A percentile compares a stretch with the other conserved stretches of the same genome.
Conservation (phyloP, 768 basidiomycete genomes). For the Suillus sp. region DNA sequence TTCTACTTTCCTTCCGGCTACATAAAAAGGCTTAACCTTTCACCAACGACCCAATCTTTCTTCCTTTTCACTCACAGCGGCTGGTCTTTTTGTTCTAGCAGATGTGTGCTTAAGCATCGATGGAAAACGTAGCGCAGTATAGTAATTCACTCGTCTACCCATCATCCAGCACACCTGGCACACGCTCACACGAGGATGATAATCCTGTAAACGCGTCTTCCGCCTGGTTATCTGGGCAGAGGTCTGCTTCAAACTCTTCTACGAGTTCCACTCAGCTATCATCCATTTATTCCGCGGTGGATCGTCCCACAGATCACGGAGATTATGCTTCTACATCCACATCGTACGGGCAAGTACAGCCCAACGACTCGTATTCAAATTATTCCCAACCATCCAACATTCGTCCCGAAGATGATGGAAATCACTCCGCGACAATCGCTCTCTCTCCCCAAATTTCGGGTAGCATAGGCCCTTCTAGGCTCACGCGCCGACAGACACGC, state of each 20-base stretch:
- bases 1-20: conserved; percentile 12
- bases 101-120: conserved; percentile 37
- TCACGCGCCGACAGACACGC: conserved; percentile 48
- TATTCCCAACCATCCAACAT: conserved; percentile 33
- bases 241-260: conserved; percentile 19
- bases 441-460: conserved; percentile 47
- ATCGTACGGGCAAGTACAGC: conserved; percentile 24
- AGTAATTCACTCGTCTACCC: conserved; percentile 35
- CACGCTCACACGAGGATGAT: conserved; percentile 25
- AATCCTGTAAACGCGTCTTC: conserved; percentile 30
- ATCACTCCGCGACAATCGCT: conserved; percentile 24
- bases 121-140: conserved; percentile 40
- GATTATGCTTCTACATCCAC: conserved; percentile 31
- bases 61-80: conserved; percentile 28
- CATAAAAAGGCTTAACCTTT: conserved; percentile 32
- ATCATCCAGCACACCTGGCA: conserved; percentile 29
- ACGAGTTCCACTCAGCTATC: conserved; percentile 28
- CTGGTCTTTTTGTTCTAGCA: conserved; percentile 26
- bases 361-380: conserved; percentile 29
- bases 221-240: conserved; percentile 28
- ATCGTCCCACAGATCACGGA: conserved; percentile 43
- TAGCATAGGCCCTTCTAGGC: conserved; percentile 55
- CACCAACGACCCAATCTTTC: conserved; percentile 33
- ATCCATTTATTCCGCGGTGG: conserved; percentile 41
- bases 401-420: conserved; percentile 31